These are phyloP conservation scores for Hemisphaericaspora lyxosophila DNA, from an alignment of 1,139 yeast species.

Conservation along the genomic window DNA sequence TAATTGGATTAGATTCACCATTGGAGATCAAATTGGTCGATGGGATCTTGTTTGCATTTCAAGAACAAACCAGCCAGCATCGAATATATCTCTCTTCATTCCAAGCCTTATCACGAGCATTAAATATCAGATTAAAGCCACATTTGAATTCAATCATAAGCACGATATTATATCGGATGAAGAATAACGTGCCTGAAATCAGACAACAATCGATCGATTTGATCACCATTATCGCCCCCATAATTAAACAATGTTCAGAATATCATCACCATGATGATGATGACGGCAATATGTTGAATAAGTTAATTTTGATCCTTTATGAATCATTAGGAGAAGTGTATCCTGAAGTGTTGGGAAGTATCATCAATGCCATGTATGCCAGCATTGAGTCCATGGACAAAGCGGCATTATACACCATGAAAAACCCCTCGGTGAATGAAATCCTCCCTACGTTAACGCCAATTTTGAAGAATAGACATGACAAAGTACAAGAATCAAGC, in stretches of 20 bases:
- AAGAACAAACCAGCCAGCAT: conserved; percentile 66
- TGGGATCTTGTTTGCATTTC: conserved; percentile 81
- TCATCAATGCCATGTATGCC: conserved; percentile 65
- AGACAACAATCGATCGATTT: conserved; percentile 88
- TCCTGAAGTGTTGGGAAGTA: conserved; percentile 90
- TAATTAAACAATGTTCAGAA: conserved; percentile 56
- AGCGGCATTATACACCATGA: conserved; percentile 56
- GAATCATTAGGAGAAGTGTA: conserved; percentile 94
- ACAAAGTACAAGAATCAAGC: conserved; percentile 85
- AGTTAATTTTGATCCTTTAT: conserved; percentile 73
- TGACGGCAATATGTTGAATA: conserved; percentile 50
- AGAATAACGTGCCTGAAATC: conserved; percentile 68
- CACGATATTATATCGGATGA: conserved; percentile 70
- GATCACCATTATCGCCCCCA: conserved; percentile 65
- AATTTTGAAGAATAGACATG: conserved; percentile 84
- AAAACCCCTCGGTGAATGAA: conserved; percentile 81
- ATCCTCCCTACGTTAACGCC: conserved; percentile 89
- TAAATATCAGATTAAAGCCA: conserved; percentile 71
- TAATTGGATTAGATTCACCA: conserved; percentile 37
- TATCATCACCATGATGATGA: no score
- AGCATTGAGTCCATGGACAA: conserved; percentile 37
- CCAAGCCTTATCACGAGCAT: conserved; percentile 62
- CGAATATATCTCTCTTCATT: conserved; percentile 60
- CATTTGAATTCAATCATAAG: conserved; percentile 75
- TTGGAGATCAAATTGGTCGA: conserved; percentile 73